These are phyloP conservation scores for Neurospora tetraspora DNA, from an alignment of 495 filamentous ascomycete species.

Conservation along the genomic window DNA sequence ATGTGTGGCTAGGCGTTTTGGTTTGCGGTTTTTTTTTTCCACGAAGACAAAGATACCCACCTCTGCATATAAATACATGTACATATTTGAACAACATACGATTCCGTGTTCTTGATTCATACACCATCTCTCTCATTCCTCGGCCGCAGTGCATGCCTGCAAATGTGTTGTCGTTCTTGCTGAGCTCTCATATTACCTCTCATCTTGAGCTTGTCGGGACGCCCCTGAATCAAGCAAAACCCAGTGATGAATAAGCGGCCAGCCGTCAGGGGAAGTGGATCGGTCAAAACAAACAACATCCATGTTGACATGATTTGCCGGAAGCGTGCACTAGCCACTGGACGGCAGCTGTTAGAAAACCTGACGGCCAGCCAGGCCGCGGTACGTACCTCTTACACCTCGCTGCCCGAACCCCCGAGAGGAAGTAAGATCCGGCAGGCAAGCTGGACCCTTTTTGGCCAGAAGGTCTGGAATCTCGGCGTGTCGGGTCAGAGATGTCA, in stretches of 20 bases:
- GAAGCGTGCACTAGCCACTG: background rate
- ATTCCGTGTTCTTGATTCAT: background rate
- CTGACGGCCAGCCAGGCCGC: background rate
- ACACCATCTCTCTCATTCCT: background rate
- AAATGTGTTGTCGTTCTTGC: background rate
- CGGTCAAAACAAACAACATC: background rate
- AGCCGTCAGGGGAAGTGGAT: background rate
- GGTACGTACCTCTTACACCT: background rate
- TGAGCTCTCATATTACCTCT: background rate
- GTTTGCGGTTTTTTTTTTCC: background rate
- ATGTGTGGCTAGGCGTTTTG: background rate
- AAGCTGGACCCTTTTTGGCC: background rate
- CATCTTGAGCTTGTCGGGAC: background rate
- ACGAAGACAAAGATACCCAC: background rate
- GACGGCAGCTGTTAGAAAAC: background rate
- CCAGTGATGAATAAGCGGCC: background rate
- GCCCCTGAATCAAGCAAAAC: background rate
- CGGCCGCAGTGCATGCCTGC: background rate
- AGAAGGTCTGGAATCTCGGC: background rate
- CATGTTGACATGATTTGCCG: background rate
- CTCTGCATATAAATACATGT: background rate
- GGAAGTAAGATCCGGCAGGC: background rate
- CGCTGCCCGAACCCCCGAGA: background rate
- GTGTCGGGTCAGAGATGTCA: too few species aligned
- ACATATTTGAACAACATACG: background rate